These are phyloP conservation scores for Oxyria digyna DNA, from an alignment of 148 eudicot species.

Conservation along the genomic window DNA sequence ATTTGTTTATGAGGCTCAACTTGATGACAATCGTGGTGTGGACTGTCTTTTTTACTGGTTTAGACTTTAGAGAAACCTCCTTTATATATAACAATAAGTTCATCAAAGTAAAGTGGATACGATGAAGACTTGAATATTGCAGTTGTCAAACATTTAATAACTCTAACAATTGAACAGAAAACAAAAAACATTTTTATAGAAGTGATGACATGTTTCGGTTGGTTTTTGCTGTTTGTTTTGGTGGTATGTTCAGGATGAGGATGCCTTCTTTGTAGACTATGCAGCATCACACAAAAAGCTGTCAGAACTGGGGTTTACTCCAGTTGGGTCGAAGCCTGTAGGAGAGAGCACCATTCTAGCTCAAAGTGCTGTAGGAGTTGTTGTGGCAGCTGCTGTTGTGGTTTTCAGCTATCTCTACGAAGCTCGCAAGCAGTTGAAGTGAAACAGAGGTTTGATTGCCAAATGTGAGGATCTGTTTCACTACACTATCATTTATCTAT, in stretches of 20 bases:
- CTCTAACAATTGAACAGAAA: background rate
- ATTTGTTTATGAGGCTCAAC: too few relatives aligned
- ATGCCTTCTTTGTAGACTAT: conserved; percentile 75
- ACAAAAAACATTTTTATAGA: background rate
- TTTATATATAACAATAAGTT: too few relatives aligned
- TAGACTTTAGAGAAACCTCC: too few relatives aligned
- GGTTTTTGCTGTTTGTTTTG: conserved; percentile 5
- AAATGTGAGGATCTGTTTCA: background rate
- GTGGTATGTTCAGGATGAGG: conserved; percentile 57
- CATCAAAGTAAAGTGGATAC: too few relatives aligned
- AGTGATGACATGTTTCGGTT: background rate
- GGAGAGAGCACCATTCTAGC: conserved; percentile 44
- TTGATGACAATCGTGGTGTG: too few relatives aligned
- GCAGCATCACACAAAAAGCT: conserved; percentile 88
- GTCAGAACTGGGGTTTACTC: conserved; percentile 74
- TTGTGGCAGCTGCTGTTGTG: conserved; percentile 82
- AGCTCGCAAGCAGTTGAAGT: conserved; percentile 51
- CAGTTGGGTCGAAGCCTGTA: conserved; percentile 23
- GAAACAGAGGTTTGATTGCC: background rate
- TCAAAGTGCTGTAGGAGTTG: conserved; percentile 76
- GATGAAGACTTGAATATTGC: too few relatives aligned
- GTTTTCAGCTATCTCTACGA: conserved; percentile 68
- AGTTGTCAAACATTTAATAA: background rate
- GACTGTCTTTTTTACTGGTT: too few relatives aligned
- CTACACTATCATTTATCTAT: background rate